These are phyloP conservation scores for Diaporthe batatas DNA, from an alignment of 2,329 filamentous ascomycete species.

Conservation along the genomic window DNA sequence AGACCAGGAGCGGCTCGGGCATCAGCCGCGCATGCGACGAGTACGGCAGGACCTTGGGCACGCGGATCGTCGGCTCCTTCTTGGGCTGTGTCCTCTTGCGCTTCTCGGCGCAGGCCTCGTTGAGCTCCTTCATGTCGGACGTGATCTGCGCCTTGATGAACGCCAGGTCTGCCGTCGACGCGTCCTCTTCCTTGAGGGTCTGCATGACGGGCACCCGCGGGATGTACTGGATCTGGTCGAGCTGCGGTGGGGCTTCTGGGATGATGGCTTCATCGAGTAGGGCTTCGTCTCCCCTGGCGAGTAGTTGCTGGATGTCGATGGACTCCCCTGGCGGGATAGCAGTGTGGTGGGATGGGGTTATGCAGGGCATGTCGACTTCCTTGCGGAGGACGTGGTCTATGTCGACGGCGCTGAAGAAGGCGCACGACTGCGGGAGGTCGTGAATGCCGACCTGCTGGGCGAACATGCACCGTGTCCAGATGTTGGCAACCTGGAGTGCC, in stretches of 20 bases:
- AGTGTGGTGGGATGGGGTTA: constrained; percentile 87
- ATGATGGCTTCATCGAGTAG: constrained; percentile 75
- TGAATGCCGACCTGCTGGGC: constrained; percentile 96
- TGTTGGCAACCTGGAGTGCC: constrained; percentile 92
- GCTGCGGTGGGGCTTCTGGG: constrained; percentile 69
- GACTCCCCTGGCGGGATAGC: constrained; percentile 88
- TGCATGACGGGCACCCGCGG: constrained; percentile 86
- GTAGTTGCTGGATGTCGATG: constrained; percentile 83
- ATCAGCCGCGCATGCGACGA: constrained; percentile 54
- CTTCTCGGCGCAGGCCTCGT: constrained; percentile 75
- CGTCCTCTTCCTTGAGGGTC: constrained; percentile 63
- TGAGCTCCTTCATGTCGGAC: constrained; percentile 78
- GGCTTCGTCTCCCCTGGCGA: constrained; percentile 78
- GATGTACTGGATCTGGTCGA: constrained; percentile 75
- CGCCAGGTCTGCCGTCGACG: constrained; percentile 61
- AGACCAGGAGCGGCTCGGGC: constrained; percentile 54
- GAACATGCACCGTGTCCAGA: constrained; percentile 99
- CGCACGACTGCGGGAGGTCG: constrained; percentile 92
- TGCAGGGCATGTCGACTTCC: constrained; percentile 97
- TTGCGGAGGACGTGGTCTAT: constrained; percentile 97
- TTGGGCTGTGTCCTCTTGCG: constrained; percentile 53
- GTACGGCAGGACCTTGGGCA: constrained; percentile 52
- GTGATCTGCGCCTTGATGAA: constrained; percentile 91
- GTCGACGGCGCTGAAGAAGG: constrained; percentile 95
- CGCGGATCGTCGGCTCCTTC: constrained; percentile 12